phyloP scores from a whole-genome alignment of 192 early-diverging fungal genomes.

The Coemansia sp. region DNA sequence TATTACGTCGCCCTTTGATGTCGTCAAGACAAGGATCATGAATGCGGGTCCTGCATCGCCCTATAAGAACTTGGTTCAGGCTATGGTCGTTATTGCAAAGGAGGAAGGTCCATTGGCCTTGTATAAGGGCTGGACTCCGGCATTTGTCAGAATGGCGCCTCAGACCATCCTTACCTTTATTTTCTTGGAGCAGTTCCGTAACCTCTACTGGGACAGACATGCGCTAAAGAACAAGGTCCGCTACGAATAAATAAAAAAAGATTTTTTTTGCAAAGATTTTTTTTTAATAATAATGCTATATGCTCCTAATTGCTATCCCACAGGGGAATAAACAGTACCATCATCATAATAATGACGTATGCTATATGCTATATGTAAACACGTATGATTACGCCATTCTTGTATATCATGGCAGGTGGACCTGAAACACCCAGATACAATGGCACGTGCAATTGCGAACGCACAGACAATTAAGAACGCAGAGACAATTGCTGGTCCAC shows the following conservation, averaged over 20 bases:
- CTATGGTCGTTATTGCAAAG: constrained; percentile 61
- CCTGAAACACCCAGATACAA: too few relatives aligned
- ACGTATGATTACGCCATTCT: too few relatives aligned
- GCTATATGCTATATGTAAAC: too few relatives aligned
- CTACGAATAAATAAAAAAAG: constrained; percentile 13
- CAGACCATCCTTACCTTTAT: constrained; percentile 88
- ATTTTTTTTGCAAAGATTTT: not conserved
- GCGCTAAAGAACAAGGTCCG: constrained; percentile 31
- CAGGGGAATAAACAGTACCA: too few relatives aligned
- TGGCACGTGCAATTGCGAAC: too few relatives aligned
- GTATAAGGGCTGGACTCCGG: constrained; percentile 87
- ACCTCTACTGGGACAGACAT: constrained; percentile 42
- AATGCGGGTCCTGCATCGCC: constrained; percentile 59
- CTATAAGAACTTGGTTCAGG: constrained; percentile 35
- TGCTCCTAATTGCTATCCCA: too few relatives aligned
- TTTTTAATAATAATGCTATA: not conserved
- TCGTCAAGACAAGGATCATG: constrained; percentile 90
- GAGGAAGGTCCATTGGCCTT: constrained; percentile 70
- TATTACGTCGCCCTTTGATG: constrained; percentile 76
- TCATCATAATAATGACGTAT: too few relatives aligned
- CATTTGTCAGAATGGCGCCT: constrained; percentile 79
- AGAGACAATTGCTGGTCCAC: too few relatives aligned
- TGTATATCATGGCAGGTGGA: too few relatives aligned
- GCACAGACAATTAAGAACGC: too few relatives aligned
- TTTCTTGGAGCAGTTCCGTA: constrained; percentile 76